phyloP scores from a whole-genome alignment of 73 alveolate species.

The Tetrahymena malaccensis region DNA sequence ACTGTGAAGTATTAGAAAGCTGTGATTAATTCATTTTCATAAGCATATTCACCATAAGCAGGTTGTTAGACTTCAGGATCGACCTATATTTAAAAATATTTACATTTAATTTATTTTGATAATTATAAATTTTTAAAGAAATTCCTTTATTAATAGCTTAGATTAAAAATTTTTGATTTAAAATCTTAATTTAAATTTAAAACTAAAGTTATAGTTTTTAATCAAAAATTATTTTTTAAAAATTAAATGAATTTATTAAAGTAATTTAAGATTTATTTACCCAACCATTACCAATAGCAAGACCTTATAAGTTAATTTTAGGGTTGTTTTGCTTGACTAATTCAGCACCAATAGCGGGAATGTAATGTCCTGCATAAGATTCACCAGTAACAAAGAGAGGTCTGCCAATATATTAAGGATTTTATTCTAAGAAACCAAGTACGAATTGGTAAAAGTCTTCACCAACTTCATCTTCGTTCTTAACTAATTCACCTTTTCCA shows the following conservation, averaged over 20 bases:
- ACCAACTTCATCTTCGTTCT: slow-evolving; percentile 28
- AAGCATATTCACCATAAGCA: slow-evolving; percentile 42
- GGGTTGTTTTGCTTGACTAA: not conserved
- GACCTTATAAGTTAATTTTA: slow-evolving; percentile 45
- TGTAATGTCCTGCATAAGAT: slow-evolving; percentile 85
- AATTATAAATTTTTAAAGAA: too few relatives aligned
- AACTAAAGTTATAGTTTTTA: not conserved
- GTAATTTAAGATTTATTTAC: not conserved
- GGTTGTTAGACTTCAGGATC: slow-evolving; percentile 48
- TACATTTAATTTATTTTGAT: not conserved
- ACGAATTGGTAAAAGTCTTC: slow-evolving; percentile 33
- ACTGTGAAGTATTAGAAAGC: not conserved
- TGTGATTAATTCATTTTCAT: slow-evolving; percentile 36
- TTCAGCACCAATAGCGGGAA: slow-evolving; percentile 49
- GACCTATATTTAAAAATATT: slow-evolving; percentile 10
- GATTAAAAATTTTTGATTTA: not conserved
- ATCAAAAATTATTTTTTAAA: not conserved
- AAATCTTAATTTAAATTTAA: not conserved
- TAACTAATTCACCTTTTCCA: slow-evolving; percentile 47
- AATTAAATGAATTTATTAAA: not conserved
- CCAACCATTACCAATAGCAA: slow-evolving; percentile 69
- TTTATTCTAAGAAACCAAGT: not conserved
- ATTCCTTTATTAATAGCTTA: too few relatives aligned
- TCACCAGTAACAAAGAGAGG: slow-evolving; percentile 66
- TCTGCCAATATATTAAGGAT: not conserved